These are phyloP conservation scores for Malus sieversii DNA, from an alignment of 306 rosid species.

Conservation along the genomic window DNA sequence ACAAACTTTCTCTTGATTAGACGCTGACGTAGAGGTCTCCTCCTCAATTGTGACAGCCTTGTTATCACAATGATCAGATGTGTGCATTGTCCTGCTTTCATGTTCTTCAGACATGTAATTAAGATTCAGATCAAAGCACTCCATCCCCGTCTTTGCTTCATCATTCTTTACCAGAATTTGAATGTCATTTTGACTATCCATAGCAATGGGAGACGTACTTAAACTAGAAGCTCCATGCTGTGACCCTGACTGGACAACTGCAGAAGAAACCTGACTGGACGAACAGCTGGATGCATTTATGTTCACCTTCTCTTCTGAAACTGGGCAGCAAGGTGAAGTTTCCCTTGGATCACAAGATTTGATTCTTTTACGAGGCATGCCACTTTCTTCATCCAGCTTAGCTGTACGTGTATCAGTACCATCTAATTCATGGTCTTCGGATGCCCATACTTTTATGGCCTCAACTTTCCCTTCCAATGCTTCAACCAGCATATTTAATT, in stretches of 20 bases:
- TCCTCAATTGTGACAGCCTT: slow-evolving; percentile 29
- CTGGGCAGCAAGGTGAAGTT: slow-evolving; percentile 25
- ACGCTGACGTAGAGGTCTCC: slow-evolving; percentile 15
- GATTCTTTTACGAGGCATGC: background rate
- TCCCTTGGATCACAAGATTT: slow-evolving; percentile 24
- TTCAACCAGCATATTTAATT: slow-evolving; percentile 48
- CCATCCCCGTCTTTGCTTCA: slow-evolving; percentile 30
- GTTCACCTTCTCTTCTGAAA: slow-evolving; percentile 38
- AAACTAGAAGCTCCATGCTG: slow-evolving; percentile 31
- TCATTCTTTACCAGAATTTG: slow-evolving; percentile 20
- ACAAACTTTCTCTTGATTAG: slow-evolving; percentile 11
- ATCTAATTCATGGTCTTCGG: slow-evolving; percentile 19
- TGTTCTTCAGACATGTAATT: slow-evolving; percentile 35
- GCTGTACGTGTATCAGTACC: slow-evolving; percentile 13
- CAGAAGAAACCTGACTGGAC: slow-evolving; percentile 48
- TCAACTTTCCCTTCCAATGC: slow-evolving; percentile 59
- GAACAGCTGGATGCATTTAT: slow-evolving; percentile 37
- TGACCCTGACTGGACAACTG: slow-evolving; percentile 46
- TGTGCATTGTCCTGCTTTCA: slow-evolving; percentile 24
- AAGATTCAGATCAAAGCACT: slow-evolving; percentile 50
- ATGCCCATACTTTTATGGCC: slow-evolving; percentile 42
- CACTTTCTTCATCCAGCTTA: slow-evolving; percentile 31
- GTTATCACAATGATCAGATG: slow-evolving; percentile 24
- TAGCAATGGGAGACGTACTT: slow-evolving; percentile 29
- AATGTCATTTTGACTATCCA: slow-evolving; percentile 34